Base-by-base conservation (phyloP, 2,329 filamentous ascomycete species). In the Hypoxylon sp. region DNA sequence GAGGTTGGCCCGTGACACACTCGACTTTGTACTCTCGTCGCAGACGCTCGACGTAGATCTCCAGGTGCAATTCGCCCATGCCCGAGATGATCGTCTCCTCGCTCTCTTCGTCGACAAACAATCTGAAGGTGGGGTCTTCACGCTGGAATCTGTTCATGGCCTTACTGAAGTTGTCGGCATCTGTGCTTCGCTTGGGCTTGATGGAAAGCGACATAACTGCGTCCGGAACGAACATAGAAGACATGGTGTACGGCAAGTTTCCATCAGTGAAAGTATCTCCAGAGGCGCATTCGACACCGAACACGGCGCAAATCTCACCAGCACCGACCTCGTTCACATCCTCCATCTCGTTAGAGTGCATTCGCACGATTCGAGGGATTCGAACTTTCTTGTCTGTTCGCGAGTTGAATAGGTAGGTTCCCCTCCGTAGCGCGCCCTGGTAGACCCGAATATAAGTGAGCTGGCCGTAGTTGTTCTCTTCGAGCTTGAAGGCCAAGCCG, bases 321-420 rank as follows among this genome's bases (percentile, higher is more conserved):
- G 95, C 94, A 48, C 93, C 92, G 63, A 99, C 89, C 75, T 97
- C 93, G 53, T 79, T 82, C 24, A 97, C 92, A 72, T 99, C 95
- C 76, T 99, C 95, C 94, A 99, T 97, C 73, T 99, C 95, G 73
- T 98, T 97, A 41, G 93, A 97, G 81, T 99, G 95, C 95, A 99
- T 99, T 62, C 95, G 92, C 62, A 99, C 95, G 70, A 99, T 98
- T 72, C 94, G 90, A 17, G 95, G 95, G 55, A 99, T 89, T 77
- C 96, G 93, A 73, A 99, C 89, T 81, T 94, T 97, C 83, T 97
- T 97, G 76, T 94, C 90, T 64, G 87, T 96, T 68, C 93, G 88
- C 7, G 93, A 93, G 77, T 98, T 99, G 84, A 89, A 97, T 52
- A 99, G 87, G 73, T 93, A 92, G 72, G 89, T 84, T 46, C 93